Conservation (phyloP, 2,329 filamentous ascomycete species). For the Thielaviopsis euricoi region DNA sequence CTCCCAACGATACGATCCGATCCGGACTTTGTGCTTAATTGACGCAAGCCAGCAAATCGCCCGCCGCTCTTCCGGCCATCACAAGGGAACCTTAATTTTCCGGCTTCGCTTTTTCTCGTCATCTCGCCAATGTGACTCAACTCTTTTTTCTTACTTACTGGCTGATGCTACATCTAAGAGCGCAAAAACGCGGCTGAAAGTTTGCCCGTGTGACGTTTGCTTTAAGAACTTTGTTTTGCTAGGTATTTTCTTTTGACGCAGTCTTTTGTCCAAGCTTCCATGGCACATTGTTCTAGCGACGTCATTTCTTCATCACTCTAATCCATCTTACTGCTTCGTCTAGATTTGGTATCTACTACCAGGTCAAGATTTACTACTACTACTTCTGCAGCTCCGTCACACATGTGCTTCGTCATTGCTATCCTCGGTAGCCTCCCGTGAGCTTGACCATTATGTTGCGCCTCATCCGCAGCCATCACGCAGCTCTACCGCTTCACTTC, state of each 20-base stretch:
- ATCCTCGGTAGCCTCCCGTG: not conserved
- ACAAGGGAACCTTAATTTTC: not conserved
- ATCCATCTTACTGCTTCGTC: too few relatives aligned
- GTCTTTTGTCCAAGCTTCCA: not conserved
- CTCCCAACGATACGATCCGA: too few relatives aligned
- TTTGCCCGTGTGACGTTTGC: not conserved
- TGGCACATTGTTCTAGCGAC: too few relatives aligned
- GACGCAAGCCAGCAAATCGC: not conserved
- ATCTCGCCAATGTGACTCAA: not conserved
- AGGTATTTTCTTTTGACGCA: not conserved
- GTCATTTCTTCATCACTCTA: too few relatives aligned
- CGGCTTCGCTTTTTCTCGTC: not conserved
- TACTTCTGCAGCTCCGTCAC: not conserved
- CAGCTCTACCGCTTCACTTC: not conserved
- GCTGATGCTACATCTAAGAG: not conserved
- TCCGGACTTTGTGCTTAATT: not conserved
- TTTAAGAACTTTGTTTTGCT: not conserved
- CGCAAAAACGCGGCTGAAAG: not conserved
- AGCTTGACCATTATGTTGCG: not conserved
- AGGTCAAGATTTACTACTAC: not conserved
- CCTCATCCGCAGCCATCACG: not conserved
- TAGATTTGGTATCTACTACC: too few relatives aligned
- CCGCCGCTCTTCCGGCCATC: not conserved
- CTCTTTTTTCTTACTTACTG: too few relatives aligned
- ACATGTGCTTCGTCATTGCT: not conserved